These are phyloP conservation scores for Aureobasidium vineae DNA, from an alignment of 2,329 filamentous ascomycete genomes.

Conservation along the genomic window DNA sequence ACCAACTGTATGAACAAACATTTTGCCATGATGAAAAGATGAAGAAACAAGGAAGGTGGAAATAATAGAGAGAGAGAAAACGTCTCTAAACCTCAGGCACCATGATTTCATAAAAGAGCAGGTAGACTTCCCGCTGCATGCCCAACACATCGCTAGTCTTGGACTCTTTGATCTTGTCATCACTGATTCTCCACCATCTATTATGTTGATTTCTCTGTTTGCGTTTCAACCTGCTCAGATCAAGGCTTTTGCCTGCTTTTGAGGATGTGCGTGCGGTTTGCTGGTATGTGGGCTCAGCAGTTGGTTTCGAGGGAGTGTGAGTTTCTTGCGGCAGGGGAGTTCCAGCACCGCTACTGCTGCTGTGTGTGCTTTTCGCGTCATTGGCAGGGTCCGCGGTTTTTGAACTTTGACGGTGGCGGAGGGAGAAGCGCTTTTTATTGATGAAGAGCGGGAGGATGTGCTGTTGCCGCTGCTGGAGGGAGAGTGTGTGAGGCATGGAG, in stretches of 20 bases:
- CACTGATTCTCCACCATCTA: slow-evolving; percentile 96
- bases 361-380: background rate
- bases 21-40: background rate
- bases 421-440: slow-evolving; percentile 7
- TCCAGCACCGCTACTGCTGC: background rate
- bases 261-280: slow-evolving; percentile 12
- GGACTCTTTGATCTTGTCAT: slow-evolving; percentile 93
- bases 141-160: slow-evolving; percentile 86
- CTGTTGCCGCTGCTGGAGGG: slow-evolving; percentile 22
- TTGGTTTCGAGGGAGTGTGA: background rate
- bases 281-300: background rate
- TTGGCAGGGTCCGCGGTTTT: background rate
- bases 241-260: slow-evolving; percentile 3
- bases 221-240: slow-evolving; percentile 17
- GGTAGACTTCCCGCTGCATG: slow-evolving; percentile 94
- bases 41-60: background rate
- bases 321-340: background rate
- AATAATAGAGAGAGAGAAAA: background rate
- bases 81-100: background rate
- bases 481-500: slow-evolving; percentile 3
- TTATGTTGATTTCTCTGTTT: slow-evolving; percentile 58
- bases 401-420: slow-evolving; percentile 1
- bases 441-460: slow-evolving; percentile 10
- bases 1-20: background rate
- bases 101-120: slow-evolving; percentile 93